phyloP scores from a whole-genome alignment of 306 rosid genomes.

The Carpinus fangiana region DNA sequence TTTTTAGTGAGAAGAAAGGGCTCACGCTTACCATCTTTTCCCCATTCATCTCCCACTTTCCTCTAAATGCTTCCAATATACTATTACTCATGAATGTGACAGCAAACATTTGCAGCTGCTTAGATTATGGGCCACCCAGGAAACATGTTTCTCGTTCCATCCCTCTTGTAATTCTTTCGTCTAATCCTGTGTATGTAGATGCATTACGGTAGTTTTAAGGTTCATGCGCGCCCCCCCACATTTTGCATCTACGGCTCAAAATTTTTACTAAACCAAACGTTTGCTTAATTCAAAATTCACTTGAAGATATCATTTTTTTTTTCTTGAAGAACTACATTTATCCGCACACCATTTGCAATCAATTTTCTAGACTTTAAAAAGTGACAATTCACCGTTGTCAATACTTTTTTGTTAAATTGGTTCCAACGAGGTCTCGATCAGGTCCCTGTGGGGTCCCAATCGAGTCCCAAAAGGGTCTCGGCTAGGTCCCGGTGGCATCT shows the following conservation, averaged over 20 bases:
- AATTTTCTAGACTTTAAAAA: too few species aligned
- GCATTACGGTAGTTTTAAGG: background rate
- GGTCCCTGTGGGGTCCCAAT: too few species aligned
- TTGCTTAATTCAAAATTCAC: background rate
- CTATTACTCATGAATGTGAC: background rate
- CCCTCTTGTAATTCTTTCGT: background rate
- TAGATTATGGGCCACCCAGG: constrained; percentile 4
- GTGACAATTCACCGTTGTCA: too few species aligned
- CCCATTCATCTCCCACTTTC: constrained; percentile 30
- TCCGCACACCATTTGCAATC: too few species aligned
- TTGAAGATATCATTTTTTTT: background rate
- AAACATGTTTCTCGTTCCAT: constrained; percentile 23
- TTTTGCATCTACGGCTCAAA: background rate
- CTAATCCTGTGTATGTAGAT: background rate
- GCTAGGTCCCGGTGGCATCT: too few species aligned
- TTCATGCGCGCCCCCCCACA: background rate
- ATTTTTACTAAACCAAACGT: background rate
- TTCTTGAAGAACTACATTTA: too few species aligned
- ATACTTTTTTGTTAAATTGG: too few species aligned
- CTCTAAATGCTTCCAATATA: constrained; percentile 18
- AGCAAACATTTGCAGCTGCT: constrained; percentile 1
- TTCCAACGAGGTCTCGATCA: too few species aligned
- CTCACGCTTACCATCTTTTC: constrained; percentile 33
- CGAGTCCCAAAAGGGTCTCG: too few species aligned
- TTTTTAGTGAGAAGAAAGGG: background rate